Conservation (phyloP, 352 stramenopile species). For the Pythium vanterpoolii region DNA sequence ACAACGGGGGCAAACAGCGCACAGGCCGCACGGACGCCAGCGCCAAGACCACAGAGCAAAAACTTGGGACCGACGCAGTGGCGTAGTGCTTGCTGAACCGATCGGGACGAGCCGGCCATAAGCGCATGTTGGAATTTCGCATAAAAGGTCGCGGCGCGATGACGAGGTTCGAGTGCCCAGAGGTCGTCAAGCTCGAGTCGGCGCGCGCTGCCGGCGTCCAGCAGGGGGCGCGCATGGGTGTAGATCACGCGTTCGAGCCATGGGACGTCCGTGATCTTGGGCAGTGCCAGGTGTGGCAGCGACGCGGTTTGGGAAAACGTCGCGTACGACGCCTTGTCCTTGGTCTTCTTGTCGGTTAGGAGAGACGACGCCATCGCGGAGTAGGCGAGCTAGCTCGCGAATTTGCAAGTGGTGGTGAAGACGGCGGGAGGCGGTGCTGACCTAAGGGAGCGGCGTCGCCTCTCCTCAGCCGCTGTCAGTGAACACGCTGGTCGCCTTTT, state of each 20-base stretch:
- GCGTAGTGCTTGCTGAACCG: not conserved
- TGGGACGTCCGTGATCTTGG: not conserved
- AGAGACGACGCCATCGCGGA: not conserved
- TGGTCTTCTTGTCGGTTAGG: not conserved
- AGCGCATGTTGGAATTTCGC: not conserved
- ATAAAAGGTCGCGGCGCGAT: not conserved
- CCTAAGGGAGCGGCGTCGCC: too few species aligned
- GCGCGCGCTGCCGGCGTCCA: not conserved
- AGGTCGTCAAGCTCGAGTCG: not conserved
- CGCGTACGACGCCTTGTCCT: not conserved
- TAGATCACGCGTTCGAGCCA: not conserved
- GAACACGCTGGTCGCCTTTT: not conserved
- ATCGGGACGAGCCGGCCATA: not conserved
- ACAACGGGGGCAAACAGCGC: constrained; percentile 18
- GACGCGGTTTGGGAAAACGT: not conserved
- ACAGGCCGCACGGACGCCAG: constrained; percentile 1
- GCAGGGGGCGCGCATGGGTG: not conserved
- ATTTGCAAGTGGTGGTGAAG: not conserved
- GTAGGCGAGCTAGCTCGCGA: not conserved
- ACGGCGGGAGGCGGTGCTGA: not conserved
- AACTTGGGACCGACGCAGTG: not conserved
- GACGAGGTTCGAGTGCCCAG: not conserved
- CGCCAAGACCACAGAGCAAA: constrained; percentile 57
- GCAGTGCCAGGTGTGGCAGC: not conserved
- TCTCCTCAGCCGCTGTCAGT: too few species aligned